Percentiles rank a stretch among this genome's conserved stretches.
These are phyloP conservation scores for Escallonia rubra DNA, from an alignment of 129 eudicot genomes.

Conservation along the genomic window DNA sequence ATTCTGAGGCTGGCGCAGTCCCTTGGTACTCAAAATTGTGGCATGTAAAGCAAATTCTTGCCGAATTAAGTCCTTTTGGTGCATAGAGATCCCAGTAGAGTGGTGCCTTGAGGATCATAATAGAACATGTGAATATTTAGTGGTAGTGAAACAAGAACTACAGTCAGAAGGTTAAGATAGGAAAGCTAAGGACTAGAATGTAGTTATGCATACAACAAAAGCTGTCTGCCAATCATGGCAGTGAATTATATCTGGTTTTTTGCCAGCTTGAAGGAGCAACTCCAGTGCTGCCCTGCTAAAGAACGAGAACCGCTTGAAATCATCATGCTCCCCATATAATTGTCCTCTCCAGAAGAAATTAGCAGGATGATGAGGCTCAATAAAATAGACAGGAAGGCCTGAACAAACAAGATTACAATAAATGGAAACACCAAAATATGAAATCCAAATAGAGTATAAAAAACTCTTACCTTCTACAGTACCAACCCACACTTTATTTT, in stretches of 20 bases:
- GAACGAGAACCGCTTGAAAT: constrained; percentile 89
- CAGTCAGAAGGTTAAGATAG: neutral
- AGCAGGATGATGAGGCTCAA: constrained; percentile 92
- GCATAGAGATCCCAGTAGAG: constrained; percentile 96
- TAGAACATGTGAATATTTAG: neutral
- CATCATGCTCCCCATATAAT: constrained; percentile 85
- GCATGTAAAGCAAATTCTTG: constrained; percentile 93
- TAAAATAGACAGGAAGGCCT: constrained; percentile 98
- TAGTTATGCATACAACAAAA: constrained; percentile 67
- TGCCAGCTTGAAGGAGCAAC: constrained; percentile 81
- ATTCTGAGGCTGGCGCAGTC: constrained; percentile 79
- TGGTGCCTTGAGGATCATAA: constrained; percentile 55
- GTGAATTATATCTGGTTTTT: constrained; percentile 93
- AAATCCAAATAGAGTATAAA: constrained; percentile 6
- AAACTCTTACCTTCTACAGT: constrained; percentile 76
- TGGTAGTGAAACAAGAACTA: constrained; percentile 6
- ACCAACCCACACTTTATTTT: constrained; percentile 91
- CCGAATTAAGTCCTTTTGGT: constrained; percentile 88
- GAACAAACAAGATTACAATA: constrained; percentile 8
- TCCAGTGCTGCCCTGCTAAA: constrained; percentile 99
- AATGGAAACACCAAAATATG: constrained; percentile 1
- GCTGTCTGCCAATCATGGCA: constrained; percentile 99
- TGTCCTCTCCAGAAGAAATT: constrained; percentile 95
- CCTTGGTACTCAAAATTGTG: constrained; percentile 99
- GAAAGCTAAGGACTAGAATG: neutral